Evolutionary conservation across 306 rosid genomes (phyloP).

Genomic region (Malus sieversii): DNA sequence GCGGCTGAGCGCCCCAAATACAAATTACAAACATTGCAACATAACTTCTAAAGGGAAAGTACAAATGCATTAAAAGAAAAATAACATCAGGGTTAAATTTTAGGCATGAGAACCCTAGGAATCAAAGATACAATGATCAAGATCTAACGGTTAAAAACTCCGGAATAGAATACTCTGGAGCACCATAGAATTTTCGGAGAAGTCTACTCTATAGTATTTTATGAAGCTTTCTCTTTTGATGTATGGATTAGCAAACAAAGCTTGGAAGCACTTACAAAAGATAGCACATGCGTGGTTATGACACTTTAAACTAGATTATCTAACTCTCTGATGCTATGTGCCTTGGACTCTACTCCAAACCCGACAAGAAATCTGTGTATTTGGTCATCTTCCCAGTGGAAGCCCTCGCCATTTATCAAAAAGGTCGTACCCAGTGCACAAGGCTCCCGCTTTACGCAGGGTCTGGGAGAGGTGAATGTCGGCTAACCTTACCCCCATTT

Average conservation of each 20-base stretch:
- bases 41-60: not conserved
- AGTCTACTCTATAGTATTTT: not conserved
- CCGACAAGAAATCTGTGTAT: not conserved
- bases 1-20: not conserved
- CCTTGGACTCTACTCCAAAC: not conserved
- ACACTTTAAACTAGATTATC: not conserved
- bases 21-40: not conserved
- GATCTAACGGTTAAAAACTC: not conserved
- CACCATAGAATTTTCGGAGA: not conserved
- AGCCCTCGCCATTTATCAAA: not conserved
- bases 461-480: too few relatives aligned
- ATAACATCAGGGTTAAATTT: too few relatives aligned
- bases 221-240: not conserved
- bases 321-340: not conserved
- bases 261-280: not conserved
- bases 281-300: not conserved
- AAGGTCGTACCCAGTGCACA: too few relatives aligned
- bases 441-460: too few relatives aligned
- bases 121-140: not conserved
- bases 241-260: not conserved
- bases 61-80: not conserved
- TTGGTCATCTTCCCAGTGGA: constrained; percentile 1
- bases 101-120: not conserved
- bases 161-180: not conserved
- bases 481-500: too few relatives aligned